Percentiles rank a stretch among this genome's conserved stretches.
Conservation (phyloP, 495 filamentous ascomycete genomes). For the Neurospora sp. region DNA sequence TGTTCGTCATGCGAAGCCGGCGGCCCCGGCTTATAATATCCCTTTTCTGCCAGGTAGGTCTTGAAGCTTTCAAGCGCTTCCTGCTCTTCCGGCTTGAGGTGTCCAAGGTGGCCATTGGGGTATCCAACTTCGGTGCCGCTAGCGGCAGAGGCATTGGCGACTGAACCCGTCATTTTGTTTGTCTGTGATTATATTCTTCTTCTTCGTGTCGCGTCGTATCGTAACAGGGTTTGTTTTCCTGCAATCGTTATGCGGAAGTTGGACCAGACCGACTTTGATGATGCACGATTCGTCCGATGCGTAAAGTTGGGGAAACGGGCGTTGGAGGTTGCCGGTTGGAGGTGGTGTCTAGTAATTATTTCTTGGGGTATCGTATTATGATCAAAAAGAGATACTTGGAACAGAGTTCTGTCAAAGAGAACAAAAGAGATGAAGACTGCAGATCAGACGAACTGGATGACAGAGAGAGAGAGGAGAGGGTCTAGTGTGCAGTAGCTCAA, state of each 20-base stretch:
- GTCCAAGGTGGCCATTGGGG: constrained; percentile 59
- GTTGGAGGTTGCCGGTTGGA: not conserved
- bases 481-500: not conserved
- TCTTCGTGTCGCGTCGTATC: not conserved
- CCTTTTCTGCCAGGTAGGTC: constrained; percentile 48
- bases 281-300: not conserved
- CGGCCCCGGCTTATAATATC: constrained; percentile 50
- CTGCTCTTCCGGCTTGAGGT: constrained; percentile 60
- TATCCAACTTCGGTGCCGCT: constrained; percentile 40
- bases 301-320: not conserved
- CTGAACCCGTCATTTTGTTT: constrained; percentile 5
- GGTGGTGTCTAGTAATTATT: not conserved
- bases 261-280: not conserved
- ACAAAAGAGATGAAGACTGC: not conserved
- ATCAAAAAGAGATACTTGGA: not conserved
- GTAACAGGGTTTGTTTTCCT: not conserved
- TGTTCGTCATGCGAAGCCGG: constrained; percentile 66
- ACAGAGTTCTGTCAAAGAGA: not conserved
- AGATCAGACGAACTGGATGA: not conserved
- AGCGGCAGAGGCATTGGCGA: constrained; percentile 1
- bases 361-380: not conserved
- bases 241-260: not conserved
- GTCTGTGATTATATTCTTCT: not conserved
- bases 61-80: constrained; percentile 59
- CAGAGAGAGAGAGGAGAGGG: not conserved